Evolutionary conservation across 2,329 filamentous ascomycete genomes (phyloP).

Genomic region (Cytospora schulzeri): DNA sequence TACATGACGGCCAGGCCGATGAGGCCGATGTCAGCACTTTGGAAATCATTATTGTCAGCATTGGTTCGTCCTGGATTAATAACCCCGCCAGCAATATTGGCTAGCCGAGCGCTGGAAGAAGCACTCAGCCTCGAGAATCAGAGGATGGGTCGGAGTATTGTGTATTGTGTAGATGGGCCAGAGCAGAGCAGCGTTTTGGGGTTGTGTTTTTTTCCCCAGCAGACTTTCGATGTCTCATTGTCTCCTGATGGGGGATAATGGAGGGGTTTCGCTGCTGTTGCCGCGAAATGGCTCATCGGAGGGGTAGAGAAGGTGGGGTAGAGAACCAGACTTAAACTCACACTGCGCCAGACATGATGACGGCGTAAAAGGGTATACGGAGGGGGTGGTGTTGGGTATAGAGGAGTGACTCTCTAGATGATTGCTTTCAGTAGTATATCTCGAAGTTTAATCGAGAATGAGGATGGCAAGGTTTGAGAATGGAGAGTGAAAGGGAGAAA

Average conservation of each 20-base stretch:
- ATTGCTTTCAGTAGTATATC: constrained; percentile 4
- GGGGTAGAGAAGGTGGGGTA: constrained; percentile 37
- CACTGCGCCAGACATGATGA: constrained; percentile 64
- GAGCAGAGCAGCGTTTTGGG: background rate
- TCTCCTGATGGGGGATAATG: constrained; percentile 15
- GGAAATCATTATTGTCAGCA: constrained; percentile 54
- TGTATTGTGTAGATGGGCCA: background rate
- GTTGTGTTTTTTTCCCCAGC: background rate
- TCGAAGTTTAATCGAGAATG: constrained; percentile 22
- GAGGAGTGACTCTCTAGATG: constrained; percentile 19
- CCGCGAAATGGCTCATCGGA: constrained; percentile 34
- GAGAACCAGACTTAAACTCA: constrained; percentile 50
- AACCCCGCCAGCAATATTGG: constrained; percentile 70
- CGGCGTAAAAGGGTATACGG: constrained; percentile 32
- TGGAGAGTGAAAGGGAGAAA: constrained; percentile 26
- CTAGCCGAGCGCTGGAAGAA: constrained; percentile 68
- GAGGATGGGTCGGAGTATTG: constrained; percentile 27
- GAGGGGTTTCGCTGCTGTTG: constrained; percentile 22
- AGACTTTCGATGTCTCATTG: background rate
- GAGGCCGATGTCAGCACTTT: constrained; percentile 85
- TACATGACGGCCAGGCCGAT: constrained; percentile 91
- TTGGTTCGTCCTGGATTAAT: constrained; percentile 44
- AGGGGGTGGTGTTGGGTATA: constrained; percentile 12
- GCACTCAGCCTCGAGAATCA: constrained; percentile 39
- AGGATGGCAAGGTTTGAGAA: constrained; percentile 18